Base-by-base conservation (phyloP, 148 eudicot genomes). In the Cornus controversa region DNA sequence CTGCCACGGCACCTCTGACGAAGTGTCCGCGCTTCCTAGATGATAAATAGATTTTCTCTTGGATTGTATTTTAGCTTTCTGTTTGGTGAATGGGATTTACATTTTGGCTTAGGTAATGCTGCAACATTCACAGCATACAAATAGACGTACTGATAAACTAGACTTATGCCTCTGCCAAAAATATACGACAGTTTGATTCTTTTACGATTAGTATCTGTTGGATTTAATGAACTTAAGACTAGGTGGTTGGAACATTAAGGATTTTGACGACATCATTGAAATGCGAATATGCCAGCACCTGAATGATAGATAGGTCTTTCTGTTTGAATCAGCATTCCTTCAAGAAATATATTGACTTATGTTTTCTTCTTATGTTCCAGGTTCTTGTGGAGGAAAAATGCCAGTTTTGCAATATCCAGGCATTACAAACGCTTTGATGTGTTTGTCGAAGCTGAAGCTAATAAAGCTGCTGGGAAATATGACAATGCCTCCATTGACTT, bases 401-500 rank as follows among this genome's bases (percentile, higher is more conserved):
- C 90, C 7, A 92, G 88, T 76, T 93, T 96, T 80, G 99, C 99
- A 70, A 96, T 96, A 82, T 96, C 99, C 8, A 88, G 90, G 84
- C 99, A 96, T 70, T 96, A 96, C 67, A 96, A 74, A 81, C 97
- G 99, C 42, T 96, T 93, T 81, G 95, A 93, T 82, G 92, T 87
- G 70, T 96, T 93, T 80, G 89, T 75, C 73, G 99, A 96, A 90
- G 99, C 93, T 53, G 99, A 96, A 80, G 99, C 99, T 72, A 96
- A 96, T 71, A 96, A 96, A 81, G 97, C 90, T 82, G 99, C 99
- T 83, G 89, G 79, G 9, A 96, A 96, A 78, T 96, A 91, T 78
- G 93, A 90, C 64, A 93, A 96, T 73, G 85, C 92, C 69, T 93
- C 98, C 76, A 91, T 96, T 58, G 97, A 96, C 81, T 96, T 89